Base-by-base conservation (phyloP, 176 grass and related monocot species). In the Aegilops longissima region DNA sequence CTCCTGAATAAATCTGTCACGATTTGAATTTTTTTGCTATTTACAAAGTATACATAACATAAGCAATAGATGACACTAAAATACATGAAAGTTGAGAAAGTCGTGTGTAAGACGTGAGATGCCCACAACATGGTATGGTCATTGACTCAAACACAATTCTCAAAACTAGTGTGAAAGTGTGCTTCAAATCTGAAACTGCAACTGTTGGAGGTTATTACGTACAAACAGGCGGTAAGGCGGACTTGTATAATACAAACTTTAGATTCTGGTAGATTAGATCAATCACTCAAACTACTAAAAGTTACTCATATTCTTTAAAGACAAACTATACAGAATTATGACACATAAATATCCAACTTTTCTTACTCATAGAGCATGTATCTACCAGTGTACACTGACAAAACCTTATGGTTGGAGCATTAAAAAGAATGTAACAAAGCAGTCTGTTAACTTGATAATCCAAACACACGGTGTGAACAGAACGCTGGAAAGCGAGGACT, bases 261-360 rank as follows among this genome's bases (percentile, higher is more conserved):
- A 51, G 70, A 31, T 29, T 85, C 38, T 65, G n/a, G 67, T 30
- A 58, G 34, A 71, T 13, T 24, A 70, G 6, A 65, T 64, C 44
- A 65, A 79, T 5, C n/a, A 70, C 83, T 73, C 23, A 83, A 90
- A 79, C 23, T 65, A 79, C n/a, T 66, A 75, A 65, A 84, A 17
- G 6, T 9, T 73, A 42, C n/a, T 31, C 3, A 1, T 84, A 35
- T 40, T 73, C 11, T 6, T 73, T 1, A 30, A 45, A 72, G 38
- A 63, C 44, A 78, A 67, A 64, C 20, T n/a, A 45, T 45, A 45
- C 20, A 61, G 7, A 63, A 3, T 34, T 68, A 81, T 29, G 44
- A 56, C 2, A 76, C 14, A 31, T 31, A 49, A 82, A 23, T 20
- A 85, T 71, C 52, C 10, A 12, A 40, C 14, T 68, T 82, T 76